Base-by-base conservation (phyloP, 768 basidiomycete species). In the Xerocomus spinulosus region DNA sequence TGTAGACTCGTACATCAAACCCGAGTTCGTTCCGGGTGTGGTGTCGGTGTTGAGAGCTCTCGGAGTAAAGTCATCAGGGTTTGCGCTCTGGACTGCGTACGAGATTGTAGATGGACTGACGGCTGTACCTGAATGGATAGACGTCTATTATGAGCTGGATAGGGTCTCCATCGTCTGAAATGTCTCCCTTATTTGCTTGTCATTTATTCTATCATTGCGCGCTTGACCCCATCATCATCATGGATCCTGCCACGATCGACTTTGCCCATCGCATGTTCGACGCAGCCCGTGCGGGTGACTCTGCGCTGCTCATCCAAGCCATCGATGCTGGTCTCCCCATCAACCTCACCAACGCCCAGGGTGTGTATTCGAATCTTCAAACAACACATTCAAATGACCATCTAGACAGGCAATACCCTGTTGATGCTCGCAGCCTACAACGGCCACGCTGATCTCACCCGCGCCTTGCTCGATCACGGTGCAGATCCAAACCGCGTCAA, bases 371-470 rank as follows among this genome's bases (percentile, higher is more conserved):
- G 13, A 5, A 9, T 45, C 30, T 24, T 18, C n/a, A n/a, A n/a
- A n/a, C n/a, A 3, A 9, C 18, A 13, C 5, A 20, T 8, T 18
- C 34, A 18, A 12, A n/a, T 29, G 17, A 35, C 28, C 21, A 35
- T 29, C 8, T 9, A n/a, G 36, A 21, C 58, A 83, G 87, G 88
- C 18, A 89, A 90, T 61, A 86, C 85, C 5, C 70, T 91, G 6
- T 69, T 90, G 44, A 90, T 90, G 85, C 77, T 88, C 42, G 81
- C 83, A 3, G 78, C 87, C 2, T 90, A 90, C 59, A 68, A 79
- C 18, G 87, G 87, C 2, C 83, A 88, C 55, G 63, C 68, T 0
- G 67, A 72, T 2, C 76, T 85, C 17, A 69, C 78, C 2, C 68
- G 69, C 38, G 73, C 72, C 13, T 73, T 91, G 23, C 64, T 88